Evolutionary conservation across 2,329 filamentous ascomycete species (phyloP).

Genomic region (Bipolaris cookei): DNA sequence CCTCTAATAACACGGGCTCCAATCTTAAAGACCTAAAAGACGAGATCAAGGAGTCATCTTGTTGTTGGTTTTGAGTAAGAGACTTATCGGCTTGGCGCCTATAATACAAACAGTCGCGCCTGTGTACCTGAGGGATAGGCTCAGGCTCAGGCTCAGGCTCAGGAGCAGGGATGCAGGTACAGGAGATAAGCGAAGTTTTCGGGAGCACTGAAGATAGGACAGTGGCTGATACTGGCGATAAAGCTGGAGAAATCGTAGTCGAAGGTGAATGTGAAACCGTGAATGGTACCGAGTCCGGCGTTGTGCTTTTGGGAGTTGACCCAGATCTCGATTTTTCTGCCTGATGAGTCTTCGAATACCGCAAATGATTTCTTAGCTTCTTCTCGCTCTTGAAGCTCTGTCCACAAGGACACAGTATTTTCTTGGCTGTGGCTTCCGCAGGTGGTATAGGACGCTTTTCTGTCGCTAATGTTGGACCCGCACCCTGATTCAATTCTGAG

Average conservation of each 20-base stretch:
- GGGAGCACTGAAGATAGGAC: constrained; percentile 6
- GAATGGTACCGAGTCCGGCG: constrained; percentile 8
- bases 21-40: too few relatives aligned
- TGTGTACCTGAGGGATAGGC: constrained; percentile 8
- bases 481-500: neutral
- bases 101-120: constrained; percentile 11
- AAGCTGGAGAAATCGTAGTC: constrained; percentile 3
- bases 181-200: constrained; percentile 2
- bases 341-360: constrained; percentile 11
- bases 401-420: constrained; percentile 10
- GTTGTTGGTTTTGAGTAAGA: neutral
- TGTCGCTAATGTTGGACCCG: neutral
- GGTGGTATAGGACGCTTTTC: too few relatives aligned
- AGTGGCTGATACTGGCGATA: constrained; percentile 7
- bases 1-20: too few relatives aligned
- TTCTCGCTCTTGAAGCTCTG: constrained; percentile 9
- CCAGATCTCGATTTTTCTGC: constrained; percentile 1
- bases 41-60: too few relatives aligned
- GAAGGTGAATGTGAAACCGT: constrained; percentile 6
- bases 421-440: neutral
- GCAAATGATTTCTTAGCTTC: constrained; percentile 6
- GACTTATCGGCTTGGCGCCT: constrained; percentile 10
- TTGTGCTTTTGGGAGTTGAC: constrained; percentile 2
- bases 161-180: constrained; percentile 9
- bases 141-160: constrained; percentile 6